A percentile compares a stretch with the other conserved stretches of the same genome.
Evolutionary conservation across 108 stramenopile genomes (phyloP).

Genomic region (Poteriospumella lacustris): DNA sequence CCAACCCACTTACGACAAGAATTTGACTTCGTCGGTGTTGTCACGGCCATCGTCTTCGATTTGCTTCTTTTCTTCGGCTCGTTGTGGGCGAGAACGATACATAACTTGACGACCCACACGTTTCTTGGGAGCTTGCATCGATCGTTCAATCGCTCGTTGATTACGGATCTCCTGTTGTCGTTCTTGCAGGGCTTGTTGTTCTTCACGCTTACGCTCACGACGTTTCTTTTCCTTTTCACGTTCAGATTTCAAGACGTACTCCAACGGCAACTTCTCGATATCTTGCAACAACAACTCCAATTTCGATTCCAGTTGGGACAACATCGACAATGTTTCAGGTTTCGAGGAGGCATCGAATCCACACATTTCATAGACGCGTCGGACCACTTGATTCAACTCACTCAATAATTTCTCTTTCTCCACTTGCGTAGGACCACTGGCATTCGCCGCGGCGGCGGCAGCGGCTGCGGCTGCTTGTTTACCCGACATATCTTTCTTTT

Average conservation of each 20-base stretch:
- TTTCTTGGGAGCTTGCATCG: constrained; percentile 54
- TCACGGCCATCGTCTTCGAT: constrained; percentile 29
- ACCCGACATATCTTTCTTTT: no score
- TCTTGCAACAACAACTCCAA: constrained; percentile 51
- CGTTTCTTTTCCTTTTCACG: constrained; percentile 60
- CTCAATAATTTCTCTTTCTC: constrained; percentile 53
- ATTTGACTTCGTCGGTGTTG: constrained; percentile 49
- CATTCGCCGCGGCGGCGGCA: constrained; percentile 42
- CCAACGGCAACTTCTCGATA: constrained; percentile 53
- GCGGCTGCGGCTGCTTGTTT: no score
- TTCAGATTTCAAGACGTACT: constrained; percentile 57
- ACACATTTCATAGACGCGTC: constrained; percentile 54
- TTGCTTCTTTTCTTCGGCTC: constrained; percentile 39
- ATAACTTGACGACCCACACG: constrained; percentile 55
- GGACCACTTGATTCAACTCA: constrained; percentile 48
- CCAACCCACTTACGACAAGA: constrained; percentile 38
- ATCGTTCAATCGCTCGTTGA: constrained; percentile 45
- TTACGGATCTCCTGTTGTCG: constrained; percentile 50
- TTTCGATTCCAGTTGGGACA: constrained; percentile 54
- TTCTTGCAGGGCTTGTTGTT: constrained; percentile 55
- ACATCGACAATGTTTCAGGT: constrained; percentile 57
- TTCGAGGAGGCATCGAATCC: constrained; percentile 52
- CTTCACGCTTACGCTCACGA: constrained; percentile 55
- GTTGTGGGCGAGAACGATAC: constrained; percentile 46
- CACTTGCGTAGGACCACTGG: constrained; percentile 44